These are phyloP conservation scores for Limnanthes douglasii DNA, from an alignment of 345 rosid genomes.

Conservation along the genomic window DNA sequence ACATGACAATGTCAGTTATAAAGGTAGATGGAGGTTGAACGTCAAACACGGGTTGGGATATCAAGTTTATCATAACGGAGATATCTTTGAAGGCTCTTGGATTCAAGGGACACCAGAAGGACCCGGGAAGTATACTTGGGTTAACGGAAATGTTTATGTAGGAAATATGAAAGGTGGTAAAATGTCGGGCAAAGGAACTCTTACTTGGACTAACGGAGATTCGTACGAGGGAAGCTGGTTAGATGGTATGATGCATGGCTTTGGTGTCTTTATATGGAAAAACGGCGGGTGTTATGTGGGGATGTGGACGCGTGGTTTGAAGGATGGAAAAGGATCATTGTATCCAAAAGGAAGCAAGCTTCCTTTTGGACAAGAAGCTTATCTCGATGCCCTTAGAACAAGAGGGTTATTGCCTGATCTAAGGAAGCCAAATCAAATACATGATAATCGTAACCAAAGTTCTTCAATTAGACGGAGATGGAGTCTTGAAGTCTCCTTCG, in stretches of 20 bases:
- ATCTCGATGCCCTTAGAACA: conserved; percentile 67
- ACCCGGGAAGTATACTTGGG: conserved; percentile 89
- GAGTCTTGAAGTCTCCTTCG: conserved; percentile 97
- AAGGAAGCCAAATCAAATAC: conserved; percentile 50
- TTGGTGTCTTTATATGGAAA: conserved; percentile 86
- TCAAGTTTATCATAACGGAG: conserved; percentile 66
- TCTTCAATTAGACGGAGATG: conserved; percentile 82
- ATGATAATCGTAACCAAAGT: conserved; percentile 29
- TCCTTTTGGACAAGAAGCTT: conserved; percentile 56
- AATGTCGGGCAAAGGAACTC: conserved; percentile 90
- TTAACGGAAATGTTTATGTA: conserved; percentile 52
- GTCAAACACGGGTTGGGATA: conserved; percentile 85
- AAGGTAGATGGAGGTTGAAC: conserved; percentile 84
- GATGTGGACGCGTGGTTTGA: conserved; percentile 87
- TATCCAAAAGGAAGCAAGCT: conserved; percentile 66
- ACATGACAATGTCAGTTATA: conserved; percentile 36
- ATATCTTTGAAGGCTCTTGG: conserved; percentile 90
- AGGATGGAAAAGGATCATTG: conserved; percentile 94
- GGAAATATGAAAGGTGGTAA: conserved; percentile 95
- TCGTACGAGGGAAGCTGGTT: conserved; percentile 92
- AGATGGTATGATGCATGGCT: conserved; percentile 89
- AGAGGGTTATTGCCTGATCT: conserved; percentile 82
- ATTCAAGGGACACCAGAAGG: conserved; percentile 82
- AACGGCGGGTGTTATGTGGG: conserved; percentile 86
- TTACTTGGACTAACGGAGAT: conserved; percentile 72